phyloP scores from a whole-genome alignment of 805 yeast species.

The Sugiyamaella boreocaroliniensis region DNA sequence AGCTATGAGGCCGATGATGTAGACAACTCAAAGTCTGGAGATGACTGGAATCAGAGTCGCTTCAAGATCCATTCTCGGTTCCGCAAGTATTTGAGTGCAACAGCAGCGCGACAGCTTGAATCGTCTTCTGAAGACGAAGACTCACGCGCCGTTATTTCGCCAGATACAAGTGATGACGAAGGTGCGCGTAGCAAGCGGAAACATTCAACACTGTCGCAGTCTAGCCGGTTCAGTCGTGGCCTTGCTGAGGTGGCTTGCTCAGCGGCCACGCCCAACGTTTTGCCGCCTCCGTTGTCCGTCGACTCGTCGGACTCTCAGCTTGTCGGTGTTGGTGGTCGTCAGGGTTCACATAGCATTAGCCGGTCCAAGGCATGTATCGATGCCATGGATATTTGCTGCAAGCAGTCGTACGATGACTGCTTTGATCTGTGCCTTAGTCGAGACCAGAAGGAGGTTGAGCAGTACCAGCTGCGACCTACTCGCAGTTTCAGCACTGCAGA shows the following conservation, averaged over 20 bases:
- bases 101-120: neutral
- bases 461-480: conserved; percentile 12
- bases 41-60: neutral
- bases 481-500: conserved; percentile 14
- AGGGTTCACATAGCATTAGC: too few species aligned
- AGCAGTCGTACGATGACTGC: conserved; percentile 2
- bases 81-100: neutral
- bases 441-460: conserved; percentile 2
- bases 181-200: neutral
- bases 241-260: neutral
- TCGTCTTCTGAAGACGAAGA: neutral
- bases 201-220: neutral
- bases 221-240: neutral
- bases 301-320: neutral
- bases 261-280: neutral
- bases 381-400: neutral
- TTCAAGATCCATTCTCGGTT: neutral
- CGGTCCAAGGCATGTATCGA: neutral
- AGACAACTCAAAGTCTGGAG: neutral
- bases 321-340: neutral
- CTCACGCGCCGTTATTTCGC: neutral
- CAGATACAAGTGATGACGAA: neutral
- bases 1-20: neutral
- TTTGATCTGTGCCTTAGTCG: neutral
- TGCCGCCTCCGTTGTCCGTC: neutral